These are phyloP conservation scores for Coniosporium apollinis DNA, from an alignment of 495 filamentous ascomycete species.

Conservation along the genomic window DNA sequence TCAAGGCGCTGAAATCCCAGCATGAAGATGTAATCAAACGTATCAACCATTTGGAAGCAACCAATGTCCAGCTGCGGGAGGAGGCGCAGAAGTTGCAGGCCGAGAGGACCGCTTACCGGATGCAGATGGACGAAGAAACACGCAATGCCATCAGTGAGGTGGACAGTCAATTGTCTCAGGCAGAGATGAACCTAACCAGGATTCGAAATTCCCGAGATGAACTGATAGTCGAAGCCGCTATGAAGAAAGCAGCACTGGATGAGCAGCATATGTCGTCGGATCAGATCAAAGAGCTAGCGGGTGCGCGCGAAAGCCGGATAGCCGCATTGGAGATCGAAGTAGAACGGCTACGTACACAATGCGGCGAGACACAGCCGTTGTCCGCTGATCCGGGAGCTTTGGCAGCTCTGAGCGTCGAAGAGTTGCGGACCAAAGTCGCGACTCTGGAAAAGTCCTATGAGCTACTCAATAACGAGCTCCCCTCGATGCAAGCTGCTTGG, in stretches of 20 bases:
- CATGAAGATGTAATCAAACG: conserved; percentile 84
- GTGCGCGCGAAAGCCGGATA: conserved; percentile 58
- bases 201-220: conserved; percentile 74
- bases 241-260: conserved; percentile 61
- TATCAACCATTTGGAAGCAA: conserved; percentile 81
- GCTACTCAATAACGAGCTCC: conserved; percentile 71
- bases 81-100: conserved; percentile 70
- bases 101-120: conserved; percentile 68
- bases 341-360: conserved; percentile 43
- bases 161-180: conserved; percentile 61
- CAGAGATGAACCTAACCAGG: conserved; percentile 71
- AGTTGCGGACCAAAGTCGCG: conserved; percentile 54
- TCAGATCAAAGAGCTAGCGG: conserved; percentile 63
- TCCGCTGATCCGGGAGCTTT: conserved; percentile 31
- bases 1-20: conserved; percentile 76
- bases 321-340: conserved; percentile 65
- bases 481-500: conserved; percentile 70
- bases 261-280: conserved; percentile 49
- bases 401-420: conserved; percentile 40
- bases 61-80: conserved; percentile 68
- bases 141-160: conserved; percentile 51
- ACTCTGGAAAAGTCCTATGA: conserved; percentile 61
- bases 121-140: conserved; percentile 61
- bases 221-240: conserved; percentile 59
- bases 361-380: conserved; percentile 25